These are phyloP conservation scores for Neurospora tetrasperma DNA, from an alignment of 495 filamentous ascomycete species.

Conservation along the genomic window DNA sequence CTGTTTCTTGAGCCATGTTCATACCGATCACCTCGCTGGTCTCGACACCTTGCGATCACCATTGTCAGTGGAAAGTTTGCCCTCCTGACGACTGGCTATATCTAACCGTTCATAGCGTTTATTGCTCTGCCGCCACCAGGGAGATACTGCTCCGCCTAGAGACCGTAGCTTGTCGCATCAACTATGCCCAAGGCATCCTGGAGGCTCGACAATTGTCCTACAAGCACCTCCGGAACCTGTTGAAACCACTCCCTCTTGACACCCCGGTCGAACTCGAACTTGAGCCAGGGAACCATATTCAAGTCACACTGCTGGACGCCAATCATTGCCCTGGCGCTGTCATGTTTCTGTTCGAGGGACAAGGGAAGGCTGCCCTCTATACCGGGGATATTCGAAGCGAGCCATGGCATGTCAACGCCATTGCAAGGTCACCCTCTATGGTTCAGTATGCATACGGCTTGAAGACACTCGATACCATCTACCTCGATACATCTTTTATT, in stretches of 20 bases:
- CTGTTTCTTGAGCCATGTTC: conserved; percentile 88
- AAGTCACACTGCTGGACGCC: conserved; percentile 79
- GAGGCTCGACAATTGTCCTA: conserved; percentile 60
- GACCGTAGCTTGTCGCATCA: conserved; percentile 66
- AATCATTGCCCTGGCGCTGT: conserved; percentile 90
- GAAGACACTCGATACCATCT: conserved; percentile 64
- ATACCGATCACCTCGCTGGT: conserved; percentile 82
- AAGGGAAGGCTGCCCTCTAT: conserved; percentile 70
- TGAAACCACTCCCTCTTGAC: conserved; percentile 77
- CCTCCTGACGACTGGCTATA: background rate
- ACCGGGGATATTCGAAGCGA: conserved; percentile 85
- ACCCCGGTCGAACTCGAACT: conserved; percentile 74
- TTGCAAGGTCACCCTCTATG: conserved; percentile 61
- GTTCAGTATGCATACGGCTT: conserved; percentile 62
- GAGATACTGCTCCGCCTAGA: conserved; percentile 71
- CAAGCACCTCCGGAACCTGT: conserved; percentile 59
- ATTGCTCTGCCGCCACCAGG: conserved; percentile 77
- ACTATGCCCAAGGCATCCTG: conserved; percentile 66
- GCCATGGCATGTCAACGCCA: conserved; percentile 42
- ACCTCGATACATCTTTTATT: conserved; percentile 79
- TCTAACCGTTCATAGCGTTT: conserved; percentile 41
- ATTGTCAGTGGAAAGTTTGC: conserved; percentile 37
- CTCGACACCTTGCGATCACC: conserved; percentile 66
- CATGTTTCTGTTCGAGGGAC: conserved; percentile 82
- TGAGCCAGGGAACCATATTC: conserved; percentile 51